These are phyloP conservation scores for Tuber microsphaerosporum DNA, from an alignment of 495 filamentous ascomycete genomes.

Conservation along the genomic window DNA sequence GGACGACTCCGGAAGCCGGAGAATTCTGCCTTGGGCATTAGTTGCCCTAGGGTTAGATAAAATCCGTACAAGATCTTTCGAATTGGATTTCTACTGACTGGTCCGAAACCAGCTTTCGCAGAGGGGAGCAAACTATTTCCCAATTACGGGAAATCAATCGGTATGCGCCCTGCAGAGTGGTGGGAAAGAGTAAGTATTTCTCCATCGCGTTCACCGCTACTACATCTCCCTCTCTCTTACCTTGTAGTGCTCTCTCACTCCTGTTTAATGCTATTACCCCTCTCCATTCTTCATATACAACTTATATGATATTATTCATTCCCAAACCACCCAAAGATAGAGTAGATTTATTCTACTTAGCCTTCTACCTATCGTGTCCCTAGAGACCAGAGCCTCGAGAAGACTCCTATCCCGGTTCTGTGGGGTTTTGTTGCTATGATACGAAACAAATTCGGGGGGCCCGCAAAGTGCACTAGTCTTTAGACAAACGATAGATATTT, in stretches of 20 bases:
- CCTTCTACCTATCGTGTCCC: background rate
- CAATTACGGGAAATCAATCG: constrained; percentile 61
- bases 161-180: constrained; percentile 56
- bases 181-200: constrained; percentile 56
- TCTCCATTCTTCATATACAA: background rate
- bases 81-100: constrained; percentile 2
- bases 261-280: background rate
- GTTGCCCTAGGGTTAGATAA: background rate
- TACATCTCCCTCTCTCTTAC: background rate
- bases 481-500: background rate
- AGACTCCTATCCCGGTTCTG: background rate
- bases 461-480: background rate
- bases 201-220: constrained; percentile 5
- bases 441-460: background rate
- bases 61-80: background rate
- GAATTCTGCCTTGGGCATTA: background rate
- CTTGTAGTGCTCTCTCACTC: background rate
- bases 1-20: background rate
- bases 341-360: background rate
- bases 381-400: background rate
- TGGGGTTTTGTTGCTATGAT: background rate
- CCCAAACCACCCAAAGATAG: background rate
- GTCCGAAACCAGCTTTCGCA: constrained; percentile 47
- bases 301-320: background rate
- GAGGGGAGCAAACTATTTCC: constrained; percentile 49